These are phyloP conservation scores for Thraustochytrium aureum DNA, from an alignment of 352 stramenopile species.

Conservation along the genomic window DNA sequence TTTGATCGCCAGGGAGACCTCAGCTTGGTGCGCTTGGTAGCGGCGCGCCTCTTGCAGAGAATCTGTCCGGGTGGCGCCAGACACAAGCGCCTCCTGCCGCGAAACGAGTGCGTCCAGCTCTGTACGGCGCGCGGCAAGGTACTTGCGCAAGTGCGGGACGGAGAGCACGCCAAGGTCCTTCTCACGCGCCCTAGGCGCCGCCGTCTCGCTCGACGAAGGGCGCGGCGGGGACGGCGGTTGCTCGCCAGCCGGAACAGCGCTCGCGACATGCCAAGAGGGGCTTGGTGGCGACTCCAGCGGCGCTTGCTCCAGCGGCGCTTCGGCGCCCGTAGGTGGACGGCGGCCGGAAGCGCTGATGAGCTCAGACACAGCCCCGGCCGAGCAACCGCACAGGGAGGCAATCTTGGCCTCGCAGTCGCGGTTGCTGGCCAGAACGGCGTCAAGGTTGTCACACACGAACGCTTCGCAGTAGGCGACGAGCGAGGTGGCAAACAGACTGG, in stretches of 20 bases:
- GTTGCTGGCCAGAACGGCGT: slow-evolving; percentile 14
- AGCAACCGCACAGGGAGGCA: neutral
- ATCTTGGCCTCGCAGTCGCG: neutral
- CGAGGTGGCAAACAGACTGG: neutral
- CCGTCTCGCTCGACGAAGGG: neutral
- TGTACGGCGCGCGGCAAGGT: no score
- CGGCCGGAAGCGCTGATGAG: no score
- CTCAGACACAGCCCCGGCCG: neutral
- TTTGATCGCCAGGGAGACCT: neutral
- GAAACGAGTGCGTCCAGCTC: no score
- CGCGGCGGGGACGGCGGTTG: neutral
- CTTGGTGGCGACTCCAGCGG: neutral
- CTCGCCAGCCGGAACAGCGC: neutral
- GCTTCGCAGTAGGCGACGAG: slow-evolving; percentile 1
- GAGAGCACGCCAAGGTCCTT: neutral
- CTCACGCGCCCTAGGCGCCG: neutral
- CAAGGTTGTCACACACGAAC: slow-evolving; percentile 23
- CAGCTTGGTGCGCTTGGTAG: neutral
- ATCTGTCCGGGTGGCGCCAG: no score
- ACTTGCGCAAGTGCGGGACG: no score
- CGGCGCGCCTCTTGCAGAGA: no score
- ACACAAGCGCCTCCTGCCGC: no score
- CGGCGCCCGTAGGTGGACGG: neutral
- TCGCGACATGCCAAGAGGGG: neutral
- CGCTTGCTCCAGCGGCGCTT: neutral